Conservation (phyloP, 441 rosid species). For the Corymbia citriodora region DNA sequence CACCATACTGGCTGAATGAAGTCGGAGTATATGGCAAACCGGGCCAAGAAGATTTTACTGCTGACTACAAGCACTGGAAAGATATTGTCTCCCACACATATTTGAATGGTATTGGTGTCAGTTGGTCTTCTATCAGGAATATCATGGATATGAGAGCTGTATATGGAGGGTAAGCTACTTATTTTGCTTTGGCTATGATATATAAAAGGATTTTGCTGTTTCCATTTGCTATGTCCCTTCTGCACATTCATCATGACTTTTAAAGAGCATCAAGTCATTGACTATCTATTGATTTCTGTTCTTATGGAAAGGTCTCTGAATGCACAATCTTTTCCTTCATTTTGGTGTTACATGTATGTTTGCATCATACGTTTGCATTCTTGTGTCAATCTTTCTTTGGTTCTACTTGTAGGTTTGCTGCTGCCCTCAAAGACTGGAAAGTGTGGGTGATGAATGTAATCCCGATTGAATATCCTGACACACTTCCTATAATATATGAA, state of each 20-base stretch:
- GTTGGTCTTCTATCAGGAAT: slow-evolving; percentile 49
- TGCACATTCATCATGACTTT: background rate
- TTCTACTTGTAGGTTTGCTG: slow-evolving; percentile 5
- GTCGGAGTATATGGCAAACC: slow-evolving; percentile 5
- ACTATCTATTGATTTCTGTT: background rate
- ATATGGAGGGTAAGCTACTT: slow-evolving; percentile 13
- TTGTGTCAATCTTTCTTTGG: slow-evolving; percentile 34
- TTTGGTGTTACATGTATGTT: background rate
- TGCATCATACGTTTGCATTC: background rate
- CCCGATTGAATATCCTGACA: slow-evolving; percentile 4
- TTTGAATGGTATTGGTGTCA: slow-evolving; percentile 27
- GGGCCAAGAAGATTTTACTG: slow-evolving; percentile 9
- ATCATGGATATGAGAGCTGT: slow-evolving; percentile 20
- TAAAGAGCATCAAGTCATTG: background rate
- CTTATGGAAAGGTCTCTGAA: background rate
- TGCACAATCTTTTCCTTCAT: background rate
- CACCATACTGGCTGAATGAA: slow-evolving; percentile 14
- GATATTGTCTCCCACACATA: slow-evolving; percentile 8
- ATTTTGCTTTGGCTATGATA: background rate
- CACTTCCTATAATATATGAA: slow-evolving; percentile 1
- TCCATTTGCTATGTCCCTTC: background rate
- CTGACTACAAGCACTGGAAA: slow-evolving; percentile 13
- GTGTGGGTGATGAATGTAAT: slow-evolving; percentile 17
- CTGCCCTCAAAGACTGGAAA: slow-evolving; percentile 14
- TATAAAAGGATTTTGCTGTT: background rate